Conservation (phyloP, 1,284 basidiomycete genomes). For the Sphagnurus paluster region DNA sequence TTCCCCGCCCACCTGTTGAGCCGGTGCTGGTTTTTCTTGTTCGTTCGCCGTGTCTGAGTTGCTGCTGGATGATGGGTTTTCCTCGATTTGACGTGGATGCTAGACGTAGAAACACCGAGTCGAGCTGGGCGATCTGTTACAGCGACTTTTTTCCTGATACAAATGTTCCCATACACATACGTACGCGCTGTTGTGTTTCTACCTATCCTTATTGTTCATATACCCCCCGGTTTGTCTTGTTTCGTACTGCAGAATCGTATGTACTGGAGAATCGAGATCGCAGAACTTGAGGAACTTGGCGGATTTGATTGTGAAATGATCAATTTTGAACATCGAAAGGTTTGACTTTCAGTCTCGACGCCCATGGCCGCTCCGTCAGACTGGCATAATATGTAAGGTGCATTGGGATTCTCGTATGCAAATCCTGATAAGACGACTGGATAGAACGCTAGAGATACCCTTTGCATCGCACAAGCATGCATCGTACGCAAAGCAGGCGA, state of each 20-base stretch:
- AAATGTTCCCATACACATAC: slow-evolving; percentile 10
- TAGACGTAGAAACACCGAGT: slow-evolving; percentile 19
- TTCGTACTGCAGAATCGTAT: too few relatives aligned
- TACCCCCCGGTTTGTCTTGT: slow-evolving; percentile 11
- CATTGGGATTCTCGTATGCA: neutral
- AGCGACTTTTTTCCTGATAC: slow-evolving; percentile 16
- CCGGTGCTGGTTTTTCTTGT: slow-evolving; percentile 23
- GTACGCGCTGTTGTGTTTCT: slow-evolving; percentile 10
- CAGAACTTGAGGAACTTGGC: too few relatives aligned
- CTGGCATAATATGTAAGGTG: slow-evolving; percentile 36
- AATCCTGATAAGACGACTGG: slow-evolving; percentile 6
- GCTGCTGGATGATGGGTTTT: slow-evolving; percentile 20
- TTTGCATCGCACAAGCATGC: slow-evolving; percentile 76
- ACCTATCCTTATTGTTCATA: slow-evolving; percentile 19
- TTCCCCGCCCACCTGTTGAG: slow-evolving; percentile 9
- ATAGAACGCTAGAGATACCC: slow-evolving; percentile 74
- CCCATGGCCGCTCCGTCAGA: slow-evolving; percentile 22
- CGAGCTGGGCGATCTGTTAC: slow-evolving; percentile 21
- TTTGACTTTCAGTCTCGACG: slow-evolving; percentile 1
- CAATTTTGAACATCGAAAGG: too few relatives aligned
- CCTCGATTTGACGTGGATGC: slow-evolving; percentile 22
- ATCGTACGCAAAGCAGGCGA: slow-evolving; percentile 72
- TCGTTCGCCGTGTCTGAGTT: slow-evolving; percentile 4
- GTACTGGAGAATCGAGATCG: too few relatives aligned
- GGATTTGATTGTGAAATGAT: too few relatives aligned